Evolutionary conservation across 495 filamentous ascomycete species (phyloP).

Genomic region (Stereocaulon alpinum): DNA sequence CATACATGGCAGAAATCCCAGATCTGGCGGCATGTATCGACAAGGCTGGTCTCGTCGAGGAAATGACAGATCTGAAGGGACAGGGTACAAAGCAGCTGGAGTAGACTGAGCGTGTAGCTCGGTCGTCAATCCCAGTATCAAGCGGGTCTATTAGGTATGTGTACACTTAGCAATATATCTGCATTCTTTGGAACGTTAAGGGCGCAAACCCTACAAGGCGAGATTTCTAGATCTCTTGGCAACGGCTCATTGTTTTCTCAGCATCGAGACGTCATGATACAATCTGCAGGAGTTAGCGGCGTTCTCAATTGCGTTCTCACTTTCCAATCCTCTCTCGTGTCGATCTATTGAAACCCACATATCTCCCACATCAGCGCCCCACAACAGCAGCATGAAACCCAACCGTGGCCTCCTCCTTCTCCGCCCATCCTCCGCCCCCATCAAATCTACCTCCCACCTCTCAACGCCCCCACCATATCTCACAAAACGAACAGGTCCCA

Average conservation of each 20-base stretch:
- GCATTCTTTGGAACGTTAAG: not conserved
- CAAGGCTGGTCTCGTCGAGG: no score
- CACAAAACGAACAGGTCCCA: not conserved
- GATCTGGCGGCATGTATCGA: no score
- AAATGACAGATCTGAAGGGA: no score
- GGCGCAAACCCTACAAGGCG: slow-evolving; percentile 1
- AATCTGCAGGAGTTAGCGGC: not conserved
- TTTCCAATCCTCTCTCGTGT: not conserved
- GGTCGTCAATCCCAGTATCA: no score
- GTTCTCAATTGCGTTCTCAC: not conserved
- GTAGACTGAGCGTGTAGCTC: no score
- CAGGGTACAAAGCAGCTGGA: no score
- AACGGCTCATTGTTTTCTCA: not conserved
- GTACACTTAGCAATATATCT: no score
- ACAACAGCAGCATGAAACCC: slow-evolving; percentile 1
- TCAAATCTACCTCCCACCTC: not conserved
- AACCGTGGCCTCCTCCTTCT: slow-evolving; percentile 8
- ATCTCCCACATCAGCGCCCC: not conserved
- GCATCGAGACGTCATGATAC: slow-evolving; percentile 6
- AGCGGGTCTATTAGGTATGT: no score
- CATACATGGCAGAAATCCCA: no score
- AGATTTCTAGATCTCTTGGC: not conserved
- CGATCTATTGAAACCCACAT: not conserved
- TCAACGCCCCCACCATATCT: not conserved
- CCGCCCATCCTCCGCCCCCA: slow-evolving; percentile 8